phyloP scores from a whole-genome alignment of 306 rosid genomes.

The Corylus americana region DNA sequence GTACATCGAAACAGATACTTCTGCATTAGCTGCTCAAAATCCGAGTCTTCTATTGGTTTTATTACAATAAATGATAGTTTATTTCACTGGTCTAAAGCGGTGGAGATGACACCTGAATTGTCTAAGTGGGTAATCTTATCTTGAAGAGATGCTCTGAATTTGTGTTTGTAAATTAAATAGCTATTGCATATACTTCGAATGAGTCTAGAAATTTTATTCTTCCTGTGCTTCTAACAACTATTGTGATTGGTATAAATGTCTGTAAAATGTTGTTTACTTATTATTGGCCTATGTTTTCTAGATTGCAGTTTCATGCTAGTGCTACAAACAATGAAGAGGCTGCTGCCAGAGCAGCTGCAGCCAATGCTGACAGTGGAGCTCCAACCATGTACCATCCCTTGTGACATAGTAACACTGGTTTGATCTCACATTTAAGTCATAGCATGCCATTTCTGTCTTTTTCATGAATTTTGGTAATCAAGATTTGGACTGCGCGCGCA shows the following conservation, averaged over 20 bases:
- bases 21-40: neutral
- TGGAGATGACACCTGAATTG: neutral
- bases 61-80: neutral
- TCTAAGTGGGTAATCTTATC: neutral
- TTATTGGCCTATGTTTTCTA: conserved; percentile 26
- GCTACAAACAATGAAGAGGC: conserved; percentile 66
- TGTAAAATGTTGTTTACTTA: conserved; percentile 1
- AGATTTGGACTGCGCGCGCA: neutral
- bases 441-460: conserved; percentile 6
- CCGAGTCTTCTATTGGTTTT: neutral
- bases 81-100: neutral
- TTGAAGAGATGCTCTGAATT: neutral
- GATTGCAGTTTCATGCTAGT: conserved; percentile 48
- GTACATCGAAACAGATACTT: neutral
- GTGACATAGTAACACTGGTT: conserved; percentile 30
- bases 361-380: conserved; percentile 66
- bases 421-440: conserved; percentile 29
- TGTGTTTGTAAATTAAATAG: neutral
- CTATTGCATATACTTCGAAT: neutral
- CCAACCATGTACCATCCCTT: conserved; percentile 66
- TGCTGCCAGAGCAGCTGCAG: conserved; percentile 73
- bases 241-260: neutral
- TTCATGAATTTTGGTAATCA: neutral
- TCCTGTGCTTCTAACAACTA: conserved; percentile 9
- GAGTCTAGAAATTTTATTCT: neutral